Percentiles rank a stretch among this genome's conserved stretches.
Evolutionary conservation across 306 rosid genomes (phyloP).

Genomic region (Lablab purpureus): DNA sequence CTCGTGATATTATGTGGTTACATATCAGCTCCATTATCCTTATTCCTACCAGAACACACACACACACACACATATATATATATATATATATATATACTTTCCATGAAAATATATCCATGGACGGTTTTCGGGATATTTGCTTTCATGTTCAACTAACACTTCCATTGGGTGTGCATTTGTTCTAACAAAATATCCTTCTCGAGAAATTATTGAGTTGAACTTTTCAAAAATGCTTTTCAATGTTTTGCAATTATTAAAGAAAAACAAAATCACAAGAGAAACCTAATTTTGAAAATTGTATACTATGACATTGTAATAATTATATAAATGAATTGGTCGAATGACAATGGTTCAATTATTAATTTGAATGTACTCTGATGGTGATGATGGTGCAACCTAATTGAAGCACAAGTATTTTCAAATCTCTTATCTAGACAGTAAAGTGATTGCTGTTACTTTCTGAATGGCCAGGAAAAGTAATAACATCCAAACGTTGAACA

Average conservation of each 20-base stretch:
- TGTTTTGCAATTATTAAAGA: conserved; percentile 8
- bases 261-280: background rate
- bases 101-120: background rate
- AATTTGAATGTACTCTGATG: background rate
- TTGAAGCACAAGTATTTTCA: background rate
- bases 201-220: background rate
- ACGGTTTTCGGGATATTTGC: background rate
- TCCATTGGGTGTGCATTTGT: background rate
- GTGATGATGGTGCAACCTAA: background rate
- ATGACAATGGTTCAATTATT: background rate
- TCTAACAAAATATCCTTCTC: background rate
- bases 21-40: too few species aligned
- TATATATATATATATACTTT: too few species aligned
- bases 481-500: background rate
- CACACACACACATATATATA: too few species aligned
- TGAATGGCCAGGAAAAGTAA: background rate
- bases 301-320: background rate
- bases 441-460: background rate
- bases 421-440: background rate
- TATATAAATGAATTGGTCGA: background rate
- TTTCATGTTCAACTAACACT: background rate
- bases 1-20: too few species aligned
- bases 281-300: background rate
- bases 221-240: background rate
- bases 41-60: too few species aligned